A percentile compares a stretch with the other conserved stretches of the same genome.
Conservation (phyloP, 345 rosid species). For the Boechera retrofracta region DNA sequence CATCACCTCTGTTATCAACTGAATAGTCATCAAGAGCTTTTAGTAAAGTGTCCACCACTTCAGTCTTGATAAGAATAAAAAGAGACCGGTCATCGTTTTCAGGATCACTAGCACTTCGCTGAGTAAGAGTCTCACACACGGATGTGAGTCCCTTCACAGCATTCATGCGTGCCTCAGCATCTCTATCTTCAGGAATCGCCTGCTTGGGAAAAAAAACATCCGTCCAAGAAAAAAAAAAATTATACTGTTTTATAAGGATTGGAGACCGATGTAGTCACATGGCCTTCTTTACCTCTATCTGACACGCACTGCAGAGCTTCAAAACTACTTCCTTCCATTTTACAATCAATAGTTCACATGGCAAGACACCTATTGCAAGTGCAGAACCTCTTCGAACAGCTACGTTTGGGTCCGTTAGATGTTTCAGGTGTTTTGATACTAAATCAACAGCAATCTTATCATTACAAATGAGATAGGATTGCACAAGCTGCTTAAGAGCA, state of each 20-base stretch:
- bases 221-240: conserved; percentile 17
- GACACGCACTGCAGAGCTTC: conserved; percentile 72
- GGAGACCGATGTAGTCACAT: conserved; percentile 22
- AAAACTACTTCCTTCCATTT: conserved; percentile 67
- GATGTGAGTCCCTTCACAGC: conserved; percentile 86
- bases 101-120: conserved; percentile 41
- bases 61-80: conserved; percentile 64
- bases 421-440: conserved; percentile 63
- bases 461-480: conserved; percentile 54
- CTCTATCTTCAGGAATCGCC: conserved; percentile 88
- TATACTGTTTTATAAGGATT: background rate
- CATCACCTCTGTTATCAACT: conserved; percentile 94
- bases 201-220: conserved; percentile 41
- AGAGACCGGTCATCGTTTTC: conserved; percentile 57
- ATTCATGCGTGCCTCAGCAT: conserved; percentile 93
- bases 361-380: conserved; percentile 82
- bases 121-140: conserved; percentile 76
- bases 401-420: conserved; percentile 72
- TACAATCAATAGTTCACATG: conserved; percentile 66
- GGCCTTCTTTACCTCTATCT: conserved; percentile 70
- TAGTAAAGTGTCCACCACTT: conserved; percentile 77
- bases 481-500: conserved; percentile 71
- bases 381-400: conserved; percentile 94
- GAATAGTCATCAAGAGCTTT: conserved; percentile 93
- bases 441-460: conserved; percentile 48